Evolutionary conservation across 2,329 filamentous ascomycete species (phyloP), one percentile per base, ranked within the genome.

Genomic region (Uncinocarpus reesii): DNA sequence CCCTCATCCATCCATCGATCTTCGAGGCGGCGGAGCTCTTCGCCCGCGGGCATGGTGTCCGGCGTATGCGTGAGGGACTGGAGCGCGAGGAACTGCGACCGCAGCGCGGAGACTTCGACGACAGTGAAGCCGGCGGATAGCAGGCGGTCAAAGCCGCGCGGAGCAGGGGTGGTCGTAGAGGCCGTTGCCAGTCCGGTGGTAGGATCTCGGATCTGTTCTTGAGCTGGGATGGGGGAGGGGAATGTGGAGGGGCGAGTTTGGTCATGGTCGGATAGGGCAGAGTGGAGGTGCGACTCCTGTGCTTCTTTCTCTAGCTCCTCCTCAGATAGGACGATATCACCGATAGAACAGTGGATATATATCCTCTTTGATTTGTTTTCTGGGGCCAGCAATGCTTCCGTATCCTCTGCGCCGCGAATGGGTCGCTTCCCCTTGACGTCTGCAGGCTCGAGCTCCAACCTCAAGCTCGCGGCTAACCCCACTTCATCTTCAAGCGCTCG

Each of bases 281-380:
- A 34, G 4, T 18, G 26, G 23, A 45, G 6, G 6, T 28, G 32
- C 15, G 42, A 36, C 15, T 36, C 21, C 15, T 43, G 29, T 7
- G 77, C 75, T 69, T 95, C 89, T 11, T 73, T 74, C 1, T 74
- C 75, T 18, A 96, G 76, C 50, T 95, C 87, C 0, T 72, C 61
- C 10, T 76, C 62, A 0, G 83, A 77, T 10, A 96, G 75, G 21
- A 77, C 72, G 63, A 86, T 81, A 48, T 81, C 77, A 47, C 88
- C 88, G 50, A 96, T 85, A 54, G 86, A 90, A 74, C 90, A 96
- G 71, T 94, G 93, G 52, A 96, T 83, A 65, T 94, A 95, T 59
- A 94, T 78, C 37, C 83, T 76, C 31, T 72, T 71, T 37, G 8
- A 13, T 13, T 49, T 20, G 20, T 24, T 18, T 1, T 36, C 24